Evolutionary conservation across 495 filamentous ascomycete genomes (phyloP), one percentile per base, ranked within the genome.

Genomic region (Penicillium cinerascens): DNA sequence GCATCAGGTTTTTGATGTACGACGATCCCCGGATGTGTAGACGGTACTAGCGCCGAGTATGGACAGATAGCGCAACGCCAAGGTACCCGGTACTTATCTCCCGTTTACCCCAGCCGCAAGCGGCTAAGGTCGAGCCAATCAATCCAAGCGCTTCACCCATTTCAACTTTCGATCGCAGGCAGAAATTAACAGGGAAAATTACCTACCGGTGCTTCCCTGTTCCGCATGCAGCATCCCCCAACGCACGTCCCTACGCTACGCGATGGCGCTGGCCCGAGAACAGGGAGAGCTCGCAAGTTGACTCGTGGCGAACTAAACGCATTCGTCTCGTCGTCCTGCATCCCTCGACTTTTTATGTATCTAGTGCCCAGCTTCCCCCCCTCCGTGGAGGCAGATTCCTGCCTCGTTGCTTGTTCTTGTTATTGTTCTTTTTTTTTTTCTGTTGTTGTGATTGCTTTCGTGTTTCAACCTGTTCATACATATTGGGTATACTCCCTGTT

Each of bases 221-320:
- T 55, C 52, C 41, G 52, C 52, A 44, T 55, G 52, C 52, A 55
- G 52, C 52, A 4, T 11, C 3, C 29, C 9, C 33, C 45, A 22
- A 11, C 38, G 33, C 22, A 11, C 21, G 38, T 37, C 21, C 47
- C 47, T 42, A 50, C 6, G 9, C 6, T 7, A 7, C 26, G 8
- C 9, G 29, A 33, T 33, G 29, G 29, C 10, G 29, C 22, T 23
- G 22, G 9, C 29, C 29, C 29, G 10, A 33, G 29, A 33, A 33
- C 29, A 33, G 29, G 11, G 11, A 10, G 13, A 10, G 11, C 22
- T 2, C 22, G 29, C 8, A 13, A 33, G 0, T 10, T 13, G 18
- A 39, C 18, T 39, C 17, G 51, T 53, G 51, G 51, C 51, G 22
- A 47, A 37, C 51, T 16, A 23, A 22, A 54, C 45, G 51, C 51